Evolutionary conservation across 768 basidiomycete species (phyloP).

Genomic region (Lactifluus echinatus): DNA sequence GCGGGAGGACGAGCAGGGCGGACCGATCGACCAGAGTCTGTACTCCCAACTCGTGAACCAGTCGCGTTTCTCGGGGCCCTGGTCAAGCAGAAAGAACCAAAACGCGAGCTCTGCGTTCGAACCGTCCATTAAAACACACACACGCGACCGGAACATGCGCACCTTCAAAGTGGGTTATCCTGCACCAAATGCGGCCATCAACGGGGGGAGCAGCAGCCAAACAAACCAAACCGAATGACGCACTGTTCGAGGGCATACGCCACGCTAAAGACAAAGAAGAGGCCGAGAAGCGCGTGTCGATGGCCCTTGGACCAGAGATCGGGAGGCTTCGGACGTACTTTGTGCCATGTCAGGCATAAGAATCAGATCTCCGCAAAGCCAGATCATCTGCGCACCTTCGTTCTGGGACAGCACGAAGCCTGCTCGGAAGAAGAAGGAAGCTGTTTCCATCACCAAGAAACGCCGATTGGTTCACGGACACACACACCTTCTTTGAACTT

Average conservation of each 20-base stretch:
- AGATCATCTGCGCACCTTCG: conserved; percentile 24
- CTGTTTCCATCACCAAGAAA: background rate
- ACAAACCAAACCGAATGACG: conserved; percentile 23
- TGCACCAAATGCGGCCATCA: conserved; percentile 23
- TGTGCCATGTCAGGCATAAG: no score
- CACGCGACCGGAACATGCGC: background rate
- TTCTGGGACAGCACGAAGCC: conserved; percentile 28
- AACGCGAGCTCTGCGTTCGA: conserved; percentile 54
- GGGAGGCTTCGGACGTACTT: conserved; percentile 40
- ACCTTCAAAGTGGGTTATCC: conserved; percentile 80
- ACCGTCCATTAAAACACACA: background rate
- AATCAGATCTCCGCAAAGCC: background rate
- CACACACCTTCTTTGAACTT: conserved; percentile 66
- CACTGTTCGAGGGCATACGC: conserved; percentile 77
- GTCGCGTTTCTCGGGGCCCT: conserved; percentile 56
- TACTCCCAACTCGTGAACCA: conserved; percentile 84
- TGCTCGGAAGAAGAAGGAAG: background rate
- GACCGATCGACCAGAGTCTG: conserved; percentile 61
- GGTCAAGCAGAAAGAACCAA: conserved; percentile 77
- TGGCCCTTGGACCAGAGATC: conserved; percentile 38
- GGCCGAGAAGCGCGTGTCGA: conserved; percentile 52
- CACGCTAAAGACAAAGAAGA: conserved; percentile 61
- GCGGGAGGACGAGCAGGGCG: conserved; percentile 19
- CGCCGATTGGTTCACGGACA: background rate
- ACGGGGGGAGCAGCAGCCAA: background rate